Conservation (phyloP, 1,139 yeast species). For the Candida anutae region DNA sequence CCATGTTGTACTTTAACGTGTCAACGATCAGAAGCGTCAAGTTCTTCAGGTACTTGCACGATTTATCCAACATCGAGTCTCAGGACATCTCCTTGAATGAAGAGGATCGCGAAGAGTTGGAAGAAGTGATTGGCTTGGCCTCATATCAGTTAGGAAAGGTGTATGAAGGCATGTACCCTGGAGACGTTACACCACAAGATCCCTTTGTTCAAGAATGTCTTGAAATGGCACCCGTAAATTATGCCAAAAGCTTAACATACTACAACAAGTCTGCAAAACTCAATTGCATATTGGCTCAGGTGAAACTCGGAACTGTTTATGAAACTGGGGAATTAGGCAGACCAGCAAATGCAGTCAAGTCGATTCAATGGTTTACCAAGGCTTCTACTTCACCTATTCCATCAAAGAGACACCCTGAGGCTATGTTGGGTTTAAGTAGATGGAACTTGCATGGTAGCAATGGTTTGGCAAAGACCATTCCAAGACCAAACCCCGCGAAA, state of each 20-base stretch:
- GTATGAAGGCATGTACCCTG: constrained; percentile 58
- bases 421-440: constrained; percentile 83
- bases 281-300: constrained; percentile 76
- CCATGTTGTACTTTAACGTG: constrained; percentile 30
- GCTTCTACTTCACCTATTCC: constrained; percentile 54
- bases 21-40: constrained; percentile 28
- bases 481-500: constrained; percentile 63
- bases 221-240: constrained; percentile 40
- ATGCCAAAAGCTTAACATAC: constrained; percentile 55
- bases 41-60: constrained; percentile 30
- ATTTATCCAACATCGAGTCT: constrained; percentile 28
- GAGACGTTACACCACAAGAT: constrained; percentile 32
- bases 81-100: constrained; percentile 28
- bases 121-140: constrained; percentile 36
- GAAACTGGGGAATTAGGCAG: constrained; percentile 78
- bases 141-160: constrained; percentile 55
- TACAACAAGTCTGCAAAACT: constrained; percentile 73
- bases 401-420: constrained; percentile 68
- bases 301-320: constrained; percentile 77
- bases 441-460: constrained; percentile 86
- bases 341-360: constrained; percentile 57
- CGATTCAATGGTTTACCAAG: constrained; percentile 84
- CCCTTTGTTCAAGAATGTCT: constrained; percentile 28
- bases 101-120: constrained; percentile 36
- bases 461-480: constrained; percentile 42